Percentiles rank a stretch among this genome's conserved stretches.
These are phyloP conservation scores for Phaeomoniella chlamydospora DNA, from an alignment of 2,329 filamentous ascomycete species.

Conservation along the genomic window DNA sequence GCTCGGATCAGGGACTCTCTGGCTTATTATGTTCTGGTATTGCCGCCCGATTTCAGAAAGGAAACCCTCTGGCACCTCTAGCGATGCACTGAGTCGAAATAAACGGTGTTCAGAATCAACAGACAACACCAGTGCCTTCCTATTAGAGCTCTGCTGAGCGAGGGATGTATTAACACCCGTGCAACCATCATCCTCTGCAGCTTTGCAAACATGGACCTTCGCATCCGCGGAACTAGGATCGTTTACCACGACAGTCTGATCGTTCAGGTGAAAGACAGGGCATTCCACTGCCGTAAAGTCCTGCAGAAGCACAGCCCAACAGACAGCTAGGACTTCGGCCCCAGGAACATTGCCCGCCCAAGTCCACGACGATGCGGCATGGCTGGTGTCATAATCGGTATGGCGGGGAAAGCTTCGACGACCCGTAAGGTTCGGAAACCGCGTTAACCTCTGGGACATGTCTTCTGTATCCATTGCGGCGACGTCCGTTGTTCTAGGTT, in stretches of 20 bases:
- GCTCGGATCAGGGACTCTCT: background rate
- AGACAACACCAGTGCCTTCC: background rate
- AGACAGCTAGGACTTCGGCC: constrained; percentile 8
- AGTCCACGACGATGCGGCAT: background rate
- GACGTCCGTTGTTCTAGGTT: too few relatives aligned
- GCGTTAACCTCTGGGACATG: background rate
- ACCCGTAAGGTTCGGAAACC: background rate
- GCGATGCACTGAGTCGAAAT: background rate
- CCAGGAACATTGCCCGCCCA: background rate
- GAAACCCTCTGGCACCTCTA: background rate
- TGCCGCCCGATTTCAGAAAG: background rate
- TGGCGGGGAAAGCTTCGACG: too few relatives aligned
- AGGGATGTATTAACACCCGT: constrained; percentile 2
- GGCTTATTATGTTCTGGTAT: background rate
- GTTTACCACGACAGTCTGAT: background rate
- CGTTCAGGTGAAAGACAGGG: constrained; percentile 15
- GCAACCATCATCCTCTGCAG: background rate
- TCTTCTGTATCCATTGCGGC: background rate
- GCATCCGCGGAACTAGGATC: background rate
- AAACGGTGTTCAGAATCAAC: background rate
- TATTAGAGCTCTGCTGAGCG: background rate
- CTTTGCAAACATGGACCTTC: background rate
- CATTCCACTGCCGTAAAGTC: constrained; percentile 17
- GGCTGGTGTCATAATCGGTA: background rate
- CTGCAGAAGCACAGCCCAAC: constrained; percentile 17